These are phyloP conservation scores for Isabelozyma heimii DNA, from an alignment of 805 yeast genomes.

Conservation along the genomic window DNA sequence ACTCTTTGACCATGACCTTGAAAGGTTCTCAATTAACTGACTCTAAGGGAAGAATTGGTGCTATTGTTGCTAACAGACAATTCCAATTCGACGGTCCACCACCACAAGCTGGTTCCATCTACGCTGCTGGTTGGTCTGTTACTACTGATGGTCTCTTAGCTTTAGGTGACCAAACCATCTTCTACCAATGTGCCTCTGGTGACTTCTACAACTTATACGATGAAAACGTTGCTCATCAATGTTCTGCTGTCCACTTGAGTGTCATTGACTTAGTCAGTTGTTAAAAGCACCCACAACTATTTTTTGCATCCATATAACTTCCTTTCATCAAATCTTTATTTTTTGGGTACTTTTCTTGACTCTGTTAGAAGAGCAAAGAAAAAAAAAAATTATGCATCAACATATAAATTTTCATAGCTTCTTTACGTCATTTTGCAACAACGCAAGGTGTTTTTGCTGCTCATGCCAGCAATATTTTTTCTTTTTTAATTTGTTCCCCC, in stretches of 20 bases:
- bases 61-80: conserved; percentile 58
- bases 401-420: not conserved
- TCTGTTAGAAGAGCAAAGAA: not conserved
- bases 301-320: not conserved
- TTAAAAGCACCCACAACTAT: conserved; percentile 18
- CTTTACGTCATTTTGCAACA: not conserved
- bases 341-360: not conserved
- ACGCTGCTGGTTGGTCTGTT: conserved; percentile 63
- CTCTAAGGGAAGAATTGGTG: conserved; percentile 41
- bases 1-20: conserved; percentile 18
- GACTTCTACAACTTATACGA: conserved; percentile 72
- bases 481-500: not conserved
- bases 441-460: not conserved
- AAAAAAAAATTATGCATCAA: not conserved
- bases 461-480: not conserved
- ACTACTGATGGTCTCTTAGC: conserved; percentile 53
- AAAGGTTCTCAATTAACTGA: conserved; percentile 28
- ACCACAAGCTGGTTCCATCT: conserved; percentile 76
- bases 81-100: conserved; percentile 80
- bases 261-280: conserved; percentile 59
- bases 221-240: conserved; percentile 56
- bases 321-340: not conserved
- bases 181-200: conserved; percentile 73
- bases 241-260: conserved; percentile 59
- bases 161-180: conserved; percentile 52